Evolutionary conservation across 768 basidiomycete species (phyloP).

Genomic region (Leccinellum rugosiceps): DNA sequence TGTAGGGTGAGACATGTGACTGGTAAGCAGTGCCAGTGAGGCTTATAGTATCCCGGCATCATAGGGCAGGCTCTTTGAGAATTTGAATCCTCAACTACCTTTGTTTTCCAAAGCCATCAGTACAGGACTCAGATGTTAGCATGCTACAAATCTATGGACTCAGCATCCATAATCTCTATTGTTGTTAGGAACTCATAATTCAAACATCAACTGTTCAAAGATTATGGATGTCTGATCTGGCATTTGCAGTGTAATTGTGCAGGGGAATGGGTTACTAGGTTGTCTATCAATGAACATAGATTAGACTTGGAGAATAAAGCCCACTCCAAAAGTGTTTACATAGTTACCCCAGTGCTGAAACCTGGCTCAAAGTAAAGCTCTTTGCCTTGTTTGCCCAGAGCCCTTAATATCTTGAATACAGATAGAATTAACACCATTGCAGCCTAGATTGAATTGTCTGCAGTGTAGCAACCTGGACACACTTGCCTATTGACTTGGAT

Average conservation of each 20-base stretch:
- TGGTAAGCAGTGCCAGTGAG: too few relatives aligned
- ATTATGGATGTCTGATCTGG: constrained; percentile 3
- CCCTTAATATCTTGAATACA: constrained; percentile 24
- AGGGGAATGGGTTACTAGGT: constrained; percentile 17
- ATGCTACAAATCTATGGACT: not conserved
- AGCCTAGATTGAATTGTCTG: constrained; percentile 31
- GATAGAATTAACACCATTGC: constrained; percentile 27
- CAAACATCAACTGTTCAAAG: not conserved
- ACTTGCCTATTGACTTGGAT: constrained; percentile 15
- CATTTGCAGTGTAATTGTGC: constrained; percentile 9
- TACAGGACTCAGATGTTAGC: not conserved
- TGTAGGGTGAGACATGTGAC: too few relatives aligned
- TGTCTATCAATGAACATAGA: constrained; percentile 1
- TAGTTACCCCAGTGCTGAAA: constrained; percentile 14
- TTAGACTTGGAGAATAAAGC: not conserved
- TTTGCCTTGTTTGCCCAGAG: constrained; percentile 23
- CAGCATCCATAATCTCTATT: not conserved
- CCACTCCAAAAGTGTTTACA: constrained; percentile 1
- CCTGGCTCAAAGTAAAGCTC: constrained; percentile 18
- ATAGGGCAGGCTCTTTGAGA: not conserved
- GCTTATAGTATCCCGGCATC: not conserved
- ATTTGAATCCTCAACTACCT: not conserved
- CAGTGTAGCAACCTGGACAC: constrained; percentile 34
- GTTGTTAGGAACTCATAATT: not conserved
- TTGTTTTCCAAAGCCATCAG: not conserved